phyloP scores from a whole-genome alignment of 129 eudicot species.

The Calendula officinalis region DNA sequence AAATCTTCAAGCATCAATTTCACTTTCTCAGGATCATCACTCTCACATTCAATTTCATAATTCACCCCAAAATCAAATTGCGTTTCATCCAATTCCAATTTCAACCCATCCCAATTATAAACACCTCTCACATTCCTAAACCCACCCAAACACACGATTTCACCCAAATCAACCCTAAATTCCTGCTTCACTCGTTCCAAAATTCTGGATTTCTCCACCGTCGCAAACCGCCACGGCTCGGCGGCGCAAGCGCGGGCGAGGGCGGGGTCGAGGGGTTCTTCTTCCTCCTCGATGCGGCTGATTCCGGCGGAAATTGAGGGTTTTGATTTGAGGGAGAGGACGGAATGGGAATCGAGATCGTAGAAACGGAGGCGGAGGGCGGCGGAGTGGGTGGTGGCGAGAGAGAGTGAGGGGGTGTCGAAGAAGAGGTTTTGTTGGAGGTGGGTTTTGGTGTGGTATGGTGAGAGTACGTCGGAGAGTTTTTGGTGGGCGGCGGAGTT shows the following conservation, averaged over 20 bases:
- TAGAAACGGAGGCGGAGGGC: conserved; percentile 95
- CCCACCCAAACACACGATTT: conserved; percentile 71
- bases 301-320: conserved; percentile 59
- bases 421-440: conserved; percentile 82
- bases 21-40: conserved; percentile 59
- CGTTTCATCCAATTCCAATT: conserved; percentile 81
- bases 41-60: conserved; percentile 91
- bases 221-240: conserved; percentile 56
- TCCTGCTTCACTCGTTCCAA: conserved; percentile 56
- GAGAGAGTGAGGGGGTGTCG: conserved; percentile 56
- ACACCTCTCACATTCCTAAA: conserved; percentile 83
- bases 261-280: conserved; percentile 66
- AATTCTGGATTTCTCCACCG: conserved; percentile 32
- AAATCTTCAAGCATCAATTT: conserved; percentile 56
- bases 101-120: conserved; percentile 78
- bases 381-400: conserved; percentile 61
- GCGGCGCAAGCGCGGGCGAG: conserved; percentile 59
- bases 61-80: conserved; percentile 66
- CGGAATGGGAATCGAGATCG: conserved; percentile 62
- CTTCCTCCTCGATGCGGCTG: conserved; percentile 63
- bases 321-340: conserved; percentile 68
- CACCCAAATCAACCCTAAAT: conserved; percentile 40
- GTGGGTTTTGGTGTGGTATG: conserved; percentile 66
- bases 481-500: conserved; percentile 58
- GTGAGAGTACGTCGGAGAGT: conserved; percentile 70